phyloP scores from a whole-genome alignment of 2,329 filamentous ascomycete genomes.

The Talaromyces pinophilus region DNA sequence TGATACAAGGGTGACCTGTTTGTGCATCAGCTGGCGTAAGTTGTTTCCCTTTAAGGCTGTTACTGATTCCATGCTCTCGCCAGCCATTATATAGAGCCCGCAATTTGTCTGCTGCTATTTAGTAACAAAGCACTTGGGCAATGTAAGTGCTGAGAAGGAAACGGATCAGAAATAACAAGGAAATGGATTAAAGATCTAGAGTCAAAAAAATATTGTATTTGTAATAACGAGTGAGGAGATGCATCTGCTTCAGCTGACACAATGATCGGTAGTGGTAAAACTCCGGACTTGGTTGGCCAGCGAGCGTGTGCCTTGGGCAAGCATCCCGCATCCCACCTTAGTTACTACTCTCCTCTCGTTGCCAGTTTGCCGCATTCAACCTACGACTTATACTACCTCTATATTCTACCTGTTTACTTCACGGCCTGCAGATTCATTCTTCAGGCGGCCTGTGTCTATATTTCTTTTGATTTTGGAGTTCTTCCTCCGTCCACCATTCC shows the following conservation, averaged over 20 bases:
- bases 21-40: background rate
- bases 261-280: slow-evolving; percentile 8
- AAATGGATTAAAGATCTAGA: background rate
- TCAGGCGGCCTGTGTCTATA: background rate
- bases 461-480: background rate
- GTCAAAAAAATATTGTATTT: background rate
- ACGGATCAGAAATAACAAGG: too few species aligned
- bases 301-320: slow-evolving; percentile 20
- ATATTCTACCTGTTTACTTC: background rate
- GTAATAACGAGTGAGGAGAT: background rate
- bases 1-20: background rate
- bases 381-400: background rate
- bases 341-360: background rate
- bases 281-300: slow-evolving; percentile 20
- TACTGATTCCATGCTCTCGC: background rate
- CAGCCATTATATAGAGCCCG: background rate
- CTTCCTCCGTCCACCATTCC: background rate
- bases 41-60: slow-evolving; percentile 4
- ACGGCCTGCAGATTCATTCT: background rate
- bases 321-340: slow-evolving; percentile 24
- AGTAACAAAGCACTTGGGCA: background rate
- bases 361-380: background rate
- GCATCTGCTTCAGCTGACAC: slow-evolving; percentile 17
- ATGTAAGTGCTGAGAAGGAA: background rate
- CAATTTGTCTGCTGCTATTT: background rate